Evolutionary conservation across 106 monocot species (phyloP).

Genomic region (Agapanthus africanus): DNA sequence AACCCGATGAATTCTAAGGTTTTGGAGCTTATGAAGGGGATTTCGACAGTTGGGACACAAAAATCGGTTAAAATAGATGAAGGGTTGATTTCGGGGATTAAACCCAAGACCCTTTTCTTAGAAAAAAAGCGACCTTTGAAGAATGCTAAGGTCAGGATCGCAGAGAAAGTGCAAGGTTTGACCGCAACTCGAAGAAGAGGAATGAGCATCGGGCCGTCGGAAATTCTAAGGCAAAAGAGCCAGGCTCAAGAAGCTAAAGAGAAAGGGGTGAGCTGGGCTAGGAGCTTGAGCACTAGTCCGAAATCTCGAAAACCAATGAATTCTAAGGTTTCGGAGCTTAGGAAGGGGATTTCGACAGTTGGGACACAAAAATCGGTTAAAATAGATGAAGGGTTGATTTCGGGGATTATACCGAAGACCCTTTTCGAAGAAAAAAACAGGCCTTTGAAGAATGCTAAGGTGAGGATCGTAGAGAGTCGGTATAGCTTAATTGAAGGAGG

Average conservation of each 20-base stretch:
- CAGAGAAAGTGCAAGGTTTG: too few species aligned
- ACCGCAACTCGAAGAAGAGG: too few species aligned
- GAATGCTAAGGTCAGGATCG: slow-evolving; percentile 34
- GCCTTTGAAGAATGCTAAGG: slow-evolving; percentile 25
- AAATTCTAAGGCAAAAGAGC: slow-evolving; percentile 27
- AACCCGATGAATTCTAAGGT: slow-evolving; percentile 12
- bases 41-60: slow-evolving; percentile 29
- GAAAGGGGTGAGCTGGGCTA: slow-evolving; percentile 22
- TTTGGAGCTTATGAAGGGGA: slow-evolving; percentile 41
- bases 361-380: slow-evolving; percentile 19
- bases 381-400: slow-evolving; percentile 10
- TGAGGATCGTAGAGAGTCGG: slow-evolving; percentile 66
- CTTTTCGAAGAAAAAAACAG: slow-evolving; percentile 28
- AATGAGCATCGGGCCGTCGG: slow-evolving; percentile 57
- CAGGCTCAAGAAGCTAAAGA: not conserved
- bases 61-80: slow-evolving; percentile 23
- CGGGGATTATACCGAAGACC: slow-evolving; percentile 27
- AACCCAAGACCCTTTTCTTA: slow-evolving; percentile 39
- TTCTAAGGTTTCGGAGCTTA: slow-evolving; percentile 28
- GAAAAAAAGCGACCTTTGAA: slow-evolving; percentile 19
- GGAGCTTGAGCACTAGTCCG: slow-evolving; percentile 33
- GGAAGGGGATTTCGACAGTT: slow-evolving; percentile 41
- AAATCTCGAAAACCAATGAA: slow-evolving; percentile 12
- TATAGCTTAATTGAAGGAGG: slow-evolving; percentile 39
- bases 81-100: slow-evolving; percentile 2